Conservation (phyloP, 345 rosid species). For the Linum trigynum region DNA sequence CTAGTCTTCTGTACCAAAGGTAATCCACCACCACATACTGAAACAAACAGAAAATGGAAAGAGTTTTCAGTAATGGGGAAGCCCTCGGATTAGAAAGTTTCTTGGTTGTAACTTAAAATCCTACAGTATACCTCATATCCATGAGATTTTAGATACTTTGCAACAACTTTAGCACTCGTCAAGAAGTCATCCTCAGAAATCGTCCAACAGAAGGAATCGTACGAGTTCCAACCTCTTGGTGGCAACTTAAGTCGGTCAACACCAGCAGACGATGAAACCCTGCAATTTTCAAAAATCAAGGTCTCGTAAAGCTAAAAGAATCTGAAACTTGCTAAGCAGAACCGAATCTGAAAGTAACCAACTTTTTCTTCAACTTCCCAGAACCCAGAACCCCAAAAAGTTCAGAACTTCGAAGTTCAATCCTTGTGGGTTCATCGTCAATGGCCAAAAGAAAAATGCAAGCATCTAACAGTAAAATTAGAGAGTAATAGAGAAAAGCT, state of each 20-base stretch:
- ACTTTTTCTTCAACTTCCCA: not conserved
- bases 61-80: not conserved
- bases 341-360: no score
- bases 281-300: conserved; percentile 15
- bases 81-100: no score
- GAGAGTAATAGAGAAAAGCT: conserved; percentile 6
- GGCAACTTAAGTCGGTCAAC: conserved; percentile 41
- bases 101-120: not conserved
- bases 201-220: conserved; percentile 89
- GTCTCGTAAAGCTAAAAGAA: not conserved
- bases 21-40: conserved; percentile 95
- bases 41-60: conserved; percentile 1
- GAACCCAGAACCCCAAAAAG: not conserved
- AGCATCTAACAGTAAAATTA: not conserved
- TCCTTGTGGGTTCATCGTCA: not conserved
- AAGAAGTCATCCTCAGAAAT: conserved; percentile 80
- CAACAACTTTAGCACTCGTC: conserved; percentile 51
- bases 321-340: no score
- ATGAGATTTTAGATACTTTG: conserved; percentile 49
- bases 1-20: conserved; percentile 88
- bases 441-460: not conserved
- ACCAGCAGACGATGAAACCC: conserved; percentile 28
- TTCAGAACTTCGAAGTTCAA: not conserved
- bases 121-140: conserved; percentile 56
- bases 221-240: conserved; percentile 96